phyloP scores from a whole-genome alignment of 1,284 basidiomycete genomes.

The Apiotrichum mycotoxinovorans region DNA sequence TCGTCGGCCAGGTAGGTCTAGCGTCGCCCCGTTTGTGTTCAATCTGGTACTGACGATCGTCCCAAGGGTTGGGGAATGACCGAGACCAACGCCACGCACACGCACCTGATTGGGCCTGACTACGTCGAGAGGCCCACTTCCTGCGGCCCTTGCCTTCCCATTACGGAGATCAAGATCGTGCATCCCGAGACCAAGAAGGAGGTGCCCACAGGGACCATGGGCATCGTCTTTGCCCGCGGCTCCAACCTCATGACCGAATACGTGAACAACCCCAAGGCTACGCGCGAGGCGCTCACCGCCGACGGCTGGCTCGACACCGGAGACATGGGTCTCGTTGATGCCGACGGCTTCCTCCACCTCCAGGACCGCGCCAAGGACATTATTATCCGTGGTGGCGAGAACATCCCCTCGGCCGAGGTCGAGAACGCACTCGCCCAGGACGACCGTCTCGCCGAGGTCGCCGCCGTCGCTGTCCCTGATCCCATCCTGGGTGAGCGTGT shows the following conservation, averaged over 20 bases:
- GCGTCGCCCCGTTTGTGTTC: background rate
- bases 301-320: slow-evolving; percentile 46
- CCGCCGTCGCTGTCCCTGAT: slow-evolving; percentile 39
- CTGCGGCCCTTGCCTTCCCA: slow-evolving; percentile 35
- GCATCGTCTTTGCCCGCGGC: slow-evolving; percentile 35
- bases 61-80: slow-evolving; percentile 40
- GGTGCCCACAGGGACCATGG: slow-evolving; percentile 27
- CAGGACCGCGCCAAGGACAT: slow-evolving; percentile 40
- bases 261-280: slow-evolving; percentile 18
- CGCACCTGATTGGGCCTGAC: slow-evolving; percentile 37
- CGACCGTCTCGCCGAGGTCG: slow-evolving; percentile 33
- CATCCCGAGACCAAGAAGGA: slow-evolving; percentile 27
- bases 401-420: slow-evolving; percentile 37
- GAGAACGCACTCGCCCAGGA: slow-evolving; percentile 42
- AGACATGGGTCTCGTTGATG: slow-evolving; percentile 39
- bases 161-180: slow-evolving; percentile 37
- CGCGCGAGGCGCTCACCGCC: slow-evolving; percentile 19
- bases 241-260: slow-evolving; percentile 45
- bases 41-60: background rate
- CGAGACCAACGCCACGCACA: slow-evolving; percentile 43
- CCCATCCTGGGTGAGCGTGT: slow-evolving; percentile 39
- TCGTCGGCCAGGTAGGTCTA: slow-evolving; percentile 13
- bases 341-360: slow-evolving; percentile 39
- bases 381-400: slow-evolving; percentile 48
- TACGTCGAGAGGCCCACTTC: slow-evolving; percentile 24